Base-by-base conservation (phyloP, 306 rosid species). In the Rosa lucieae region DNA sequence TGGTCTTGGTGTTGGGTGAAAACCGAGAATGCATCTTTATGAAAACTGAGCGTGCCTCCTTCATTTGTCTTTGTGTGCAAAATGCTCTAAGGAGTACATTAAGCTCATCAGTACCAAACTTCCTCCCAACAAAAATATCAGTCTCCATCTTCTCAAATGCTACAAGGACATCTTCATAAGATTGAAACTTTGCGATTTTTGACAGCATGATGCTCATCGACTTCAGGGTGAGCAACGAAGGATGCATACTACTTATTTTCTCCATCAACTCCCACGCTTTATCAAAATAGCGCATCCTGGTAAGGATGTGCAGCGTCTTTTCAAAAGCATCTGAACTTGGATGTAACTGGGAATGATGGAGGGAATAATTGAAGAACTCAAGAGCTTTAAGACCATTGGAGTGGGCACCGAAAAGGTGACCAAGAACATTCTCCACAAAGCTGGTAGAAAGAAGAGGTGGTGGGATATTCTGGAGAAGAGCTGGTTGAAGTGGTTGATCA, bases 151-250 rank as follows among this genome's bases (percentile, higher is more conserved):
- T 95, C 55, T 75, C 77, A 81, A 95, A 92, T 40, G 91, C 70
- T 37, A 5, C 70, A 37, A 66, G 70, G 23, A 66, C 70, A 66
- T 66, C 47, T 6, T 66, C 70, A 39, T 66, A 66, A 3, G 70
- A 66, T 17, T 80, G 85, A 43, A 81, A 92, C 58, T 91, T 95
- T 0, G 97, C 92, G 56, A 91, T 88, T 83, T 88, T 95, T 8
- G 94, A 83, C 74, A 95, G 72, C 89, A 95, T n/a, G 62, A 92
- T 95, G 84, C 90, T 92, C 97, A 92, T 92, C 48, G 99, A 89
- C 84, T 92, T 95, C 5, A 85, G 89, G 10, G 98, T 89, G 63
- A 95, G 87, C 81, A 93, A 73, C 26, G 74, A 83, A 12, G 93
- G 97, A 62, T 89, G 89, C 0, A 70, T 67, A 11, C 15, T 75